These are phyloP conservation scores for Solanum habrochaites DNA, from an alignment of 257 asterid species.

Conservation along the genomic window DNA sequence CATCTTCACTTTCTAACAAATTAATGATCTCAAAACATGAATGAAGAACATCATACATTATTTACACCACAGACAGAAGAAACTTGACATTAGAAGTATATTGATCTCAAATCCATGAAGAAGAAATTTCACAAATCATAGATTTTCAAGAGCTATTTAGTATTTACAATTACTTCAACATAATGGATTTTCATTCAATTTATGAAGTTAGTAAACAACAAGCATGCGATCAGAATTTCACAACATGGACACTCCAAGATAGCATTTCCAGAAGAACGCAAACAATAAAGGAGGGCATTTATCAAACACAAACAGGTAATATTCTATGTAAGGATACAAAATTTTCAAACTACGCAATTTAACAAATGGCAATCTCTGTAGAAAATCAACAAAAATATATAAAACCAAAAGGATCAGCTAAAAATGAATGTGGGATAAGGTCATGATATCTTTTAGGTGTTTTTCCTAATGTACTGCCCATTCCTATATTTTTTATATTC, in stretches of 20 bases:
- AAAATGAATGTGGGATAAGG: not conserved
- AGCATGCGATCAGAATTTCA: not conserved
- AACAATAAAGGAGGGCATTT: not conserved
- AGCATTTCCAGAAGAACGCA: not conserved
- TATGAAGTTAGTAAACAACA: not conserved
- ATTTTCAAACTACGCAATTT: not conserved
- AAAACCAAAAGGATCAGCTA: not conserved
- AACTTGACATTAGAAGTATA: not conserved
- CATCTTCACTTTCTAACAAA: not conserved
- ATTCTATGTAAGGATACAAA: not conserved
- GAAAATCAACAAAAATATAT: not conserved
- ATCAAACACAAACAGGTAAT: not conserved
- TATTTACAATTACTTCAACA: not conserved
- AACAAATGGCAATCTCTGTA: not conserved
- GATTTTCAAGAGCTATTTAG: not conserved
- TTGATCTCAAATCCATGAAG: not conserved
- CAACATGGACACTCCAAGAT: not conserved
- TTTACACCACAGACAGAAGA: not conserved
- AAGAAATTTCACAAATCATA: not conserved
- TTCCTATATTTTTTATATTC: not conserved
- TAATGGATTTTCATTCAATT: not conserved
- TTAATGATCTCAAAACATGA: not conserved
- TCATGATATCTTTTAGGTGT: not conserved
- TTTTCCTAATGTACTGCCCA: not conserved
- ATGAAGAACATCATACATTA: not conserved